A percentile compares a stretch with the other conserved stretches of the same genome.
Evolutionary conservation across 1,139 yeast species (phyloP).

Genomic region (Meyerozyma smithsonii): DNA sequence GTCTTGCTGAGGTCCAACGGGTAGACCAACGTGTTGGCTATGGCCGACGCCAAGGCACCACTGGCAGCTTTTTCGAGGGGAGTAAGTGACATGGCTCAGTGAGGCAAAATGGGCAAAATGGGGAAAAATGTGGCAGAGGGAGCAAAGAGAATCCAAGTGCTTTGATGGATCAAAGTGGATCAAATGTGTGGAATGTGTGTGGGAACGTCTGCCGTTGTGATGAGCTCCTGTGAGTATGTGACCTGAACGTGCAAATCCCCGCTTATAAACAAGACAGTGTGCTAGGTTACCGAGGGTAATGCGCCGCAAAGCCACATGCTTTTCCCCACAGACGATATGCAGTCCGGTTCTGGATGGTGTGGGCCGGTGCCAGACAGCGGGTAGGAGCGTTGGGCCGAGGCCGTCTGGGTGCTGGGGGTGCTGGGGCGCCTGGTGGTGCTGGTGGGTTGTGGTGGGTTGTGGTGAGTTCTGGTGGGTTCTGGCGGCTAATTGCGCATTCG

Average conservation of each 20-base stretch:
- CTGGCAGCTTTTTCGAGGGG: slow-evolving; percentile 74
- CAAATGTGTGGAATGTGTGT: too few species aligned
- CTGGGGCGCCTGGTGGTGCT: too few species aligned
- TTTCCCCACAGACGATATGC: slow-evolving; percentile 3
- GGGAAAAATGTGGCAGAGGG: background rate
- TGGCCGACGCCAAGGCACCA: slow-evolving; percentile 79
- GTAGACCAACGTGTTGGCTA: slow-evolving; percentile 76
- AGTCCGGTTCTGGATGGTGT: background rate
- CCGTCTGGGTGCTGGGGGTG: too few species aligned
- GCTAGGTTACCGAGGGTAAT: slow-evolving; percentile 1
- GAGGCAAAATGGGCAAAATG: background rate
- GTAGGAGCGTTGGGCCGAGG: too few species aligned
- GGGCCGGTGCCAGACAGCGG: background rate
- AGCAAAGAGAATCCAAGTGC: too few species aligned
- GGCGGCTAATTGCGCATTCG: too few species aligned
- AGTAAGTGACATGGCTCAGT: slow-evolving; percentile 34
- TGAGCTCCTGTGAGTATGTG: too few species aligned
- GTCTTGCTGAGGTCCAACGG: slow-evolving; percentile 75
- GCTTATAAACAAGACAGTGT: background rate
- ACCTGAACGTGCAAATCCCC: background rate
- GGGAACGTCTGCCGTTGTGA: too few species aligned
- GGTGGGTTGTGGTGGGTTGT: too few species aligned
- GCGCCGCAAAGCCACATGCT: slow-evolving; percentile 1
- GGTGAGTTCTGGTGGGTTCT: too few species aligned
- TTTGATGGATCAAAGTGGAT: too few species aligned